Percentiles rank a stretch among this genome's conserved stretches.
Evolutionary conservation across 1,284 basidiomycete species (phyloP).

Genomic region (Takashimella koratensis): DNA sequence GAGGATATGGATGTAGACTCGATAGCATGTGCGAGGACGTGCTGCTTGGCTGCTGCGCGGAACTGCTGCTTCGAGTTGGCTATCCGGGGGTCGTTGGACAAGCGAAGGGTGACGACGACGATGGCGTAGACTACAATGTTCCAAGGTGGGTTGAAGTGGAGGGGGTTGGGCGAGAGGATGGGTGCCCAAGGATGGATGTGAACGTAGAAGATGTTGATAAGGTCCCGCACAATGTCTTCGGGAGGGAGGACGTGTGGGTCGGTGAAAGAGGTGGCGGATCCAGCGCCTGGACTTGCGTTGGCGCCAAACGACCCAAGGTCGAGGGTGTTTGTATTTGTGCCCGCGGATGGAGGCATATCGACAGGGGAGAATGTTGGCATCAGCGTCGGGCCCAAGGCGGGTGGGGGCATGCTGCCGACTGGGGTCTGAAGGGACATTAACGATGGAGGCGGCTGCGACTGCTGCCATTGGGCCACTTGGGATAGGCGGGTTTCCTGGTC

Average conservation of each 20-base stretch:
- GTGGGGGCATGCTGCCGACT: neutral
- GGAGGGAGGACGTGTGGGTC: slow-evolving; percentile 44
- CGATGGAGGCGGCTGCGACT: neutral
- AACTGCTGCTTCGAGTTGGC: slow-evolving; percentile 24
- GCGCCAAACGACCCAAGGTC: slow-evolving; percentile 24
- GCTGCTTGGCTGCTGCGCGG: slow-evolving; percentile 41
- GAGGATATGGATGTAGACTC: slow-evolving; percentile 44
- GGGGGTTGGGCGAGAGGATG: slow-evolving; percentile 34
- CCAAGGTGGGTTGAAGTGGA: slow-evolving; percentile 37
- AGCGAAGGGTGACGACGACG: slow-evolving; percentile 43
- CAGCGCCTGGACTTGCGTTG: slow-evolving; percentile 24
- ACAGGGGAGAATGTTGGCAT: slow-evolving; percentile 3
- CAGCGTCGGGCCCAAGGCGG: neutral
- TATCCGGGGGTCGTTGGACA: slow-evolving; percentile 39
- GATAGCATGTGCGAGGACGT: slow-evolving; percentile 46
- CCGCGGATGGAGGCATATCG: slow-evolving; percentile 3
- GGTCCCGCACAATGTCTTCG: slow-evolving; percentile 45
- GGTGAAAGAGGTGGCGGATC: slow-evolving; percentile 30
- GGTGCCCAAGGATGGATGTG: slow-evolving; percentile 49
- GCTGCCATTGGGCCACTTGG: slow-evolving; percentile 16
- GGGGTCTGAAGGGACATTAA: slow-evolving; percentile 1
- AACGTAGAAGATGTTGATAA: slow-evolving; percentile 40
- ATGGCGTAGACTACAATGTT: slow-evolving; percentile 47
- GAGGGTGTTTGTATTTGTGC: slow-evolving; percentile 6
- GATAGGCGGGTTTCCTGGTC: slow-evolving; percentile 35